A percentile compares a stretch with the other conserved stretches of the same genome.
These are phyloP conservation scores for Thelonectria discophora DNA, from an alignment of 2,329 filamentous ascomycete species.

Conservation along the genomic window DNA sequence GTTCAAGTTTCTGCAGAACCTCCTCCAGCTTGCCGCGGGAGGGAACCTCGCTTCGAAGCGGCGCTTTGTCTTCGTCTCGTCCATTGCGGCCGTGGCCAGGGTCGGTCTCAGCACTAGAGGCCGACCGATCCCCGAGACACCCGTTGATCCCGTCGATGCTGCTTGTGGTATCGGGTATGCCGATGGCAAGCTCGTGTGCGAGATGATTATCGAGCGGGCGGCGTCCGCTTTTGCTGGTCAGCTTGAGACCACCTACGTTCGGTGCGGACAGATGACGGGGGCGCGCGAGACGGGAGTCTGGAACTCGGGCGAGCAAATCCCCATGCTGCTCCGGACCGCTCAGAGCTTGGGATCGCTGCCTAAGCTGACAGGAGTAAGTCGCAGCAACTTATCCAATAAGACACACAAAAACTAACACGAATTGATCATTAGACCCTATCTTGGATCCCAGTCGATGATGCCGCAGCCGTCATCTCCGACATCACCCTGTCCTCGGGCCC, in stretches of 20 bases:
- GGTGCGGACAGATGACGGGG: slow-evolving; percentile 36
- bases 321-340: slow-evolving; percentile 31
- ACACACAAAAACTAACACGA: slow-evolving; percentile 11
- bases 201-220: slow-evolving; percentile 32
- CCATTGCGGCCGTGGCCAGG: slow-evolving; percentile 41
- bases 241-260: slow-evolving; percentile 29
- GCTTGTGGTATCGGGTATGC: slow-evolving; percentile 36
- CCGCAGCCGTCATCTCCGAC: slow-evolving; percentile 28
- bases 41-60: slow-evolving; percentile 25
- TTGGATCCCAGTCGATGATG: slow-evolving; percentile 33
- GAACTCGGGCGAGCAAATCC: slow-evolving; percentile 35
- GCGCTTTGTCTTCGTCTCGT: slow-evolving; percentile 44
- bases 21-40: slow-evolving; percentile 28
- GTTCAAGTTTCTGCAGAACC: slow-evolving; percentile 32
- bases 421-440: slow-evolving; percentile 24
- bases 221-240: slow-evolving; percentile 10
- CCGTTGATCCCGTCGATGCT: slow-evolving; percentile 22
- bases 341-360: slow-evolving; percentile 30
- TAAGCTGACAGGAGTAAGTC: slow-evolving; percentile 26
- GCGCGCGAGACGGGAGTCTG: slow-evolving; percentile 26
- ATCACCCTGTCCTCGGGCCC: slow-evolving; percentile 12
- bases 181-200: slow-evolving; percentile 37
- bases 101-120: slow-evolving; percentile 18
- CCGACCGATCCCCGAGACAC: slow-evolving; percentile 24
- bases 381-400: too few relatives aligned